Evolutionary conservation across 306 rosid genomes (phyloP).

Genomic region (Cucurbita moschata): DNA sequence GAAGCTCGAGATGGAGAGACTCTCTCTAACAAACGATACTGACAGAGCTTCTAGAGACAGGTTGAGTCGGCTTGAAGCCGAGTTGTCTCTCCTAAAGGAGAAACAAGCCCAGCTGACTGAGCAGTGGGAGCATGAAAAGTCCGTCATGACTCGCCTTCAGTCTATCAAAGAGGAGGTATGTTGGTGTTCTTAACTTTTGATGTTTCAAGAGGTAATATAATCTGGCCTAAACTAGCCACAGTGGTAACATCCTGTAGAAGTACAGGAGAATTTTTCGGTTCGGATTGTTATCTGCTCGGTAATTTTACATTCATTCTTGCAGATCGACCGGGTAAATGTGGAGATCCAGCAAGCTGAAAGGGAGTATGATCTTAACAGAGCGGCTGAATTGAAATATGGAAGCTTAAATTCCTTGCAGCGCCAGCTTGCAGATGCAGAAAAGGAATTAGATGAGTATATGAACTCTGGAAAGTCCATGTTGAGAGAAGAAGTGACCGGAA

Average conservation of each 20-base stretch:
- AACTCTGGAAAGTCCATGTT: conserved; percentile 92
- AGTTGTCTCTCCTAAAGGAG: conserved; percentile 73
- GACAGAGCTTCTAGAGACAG: conserved; percentile 87
- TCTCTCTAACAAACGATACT: conserved; percentile 78
- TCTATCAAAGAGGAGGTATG: conserved; percentile 92
- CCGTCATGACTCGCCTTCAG: conserved; percentile 89
- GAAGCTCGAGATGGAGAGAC: conserved; percentile 96
- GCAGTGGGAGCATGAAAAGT: conserved; percentile 97
- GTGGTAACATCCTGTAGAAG: not conserved
- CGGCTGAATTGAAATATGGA: conserved; percentile 95
- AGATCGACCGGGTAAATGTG: conserved; percentile 87
- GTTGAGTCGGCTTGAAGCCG: conserved; percentile 75
- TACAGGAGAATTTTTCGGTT: not conserved
- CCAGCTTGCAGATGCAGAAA: conserved; percentile 69
- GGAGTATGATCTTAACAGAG: conserved; percentile 93
- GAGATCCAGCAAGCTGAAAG: conserved; percentile 97
- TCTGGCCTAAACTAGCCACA: not conserved
- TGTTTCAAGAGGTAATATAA: not conserved
- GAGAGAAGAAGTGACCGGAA: conserved; percentile 86
- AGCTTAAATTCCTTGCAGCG: conserved; percentile 78
- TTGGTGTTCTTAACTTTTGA: not conserved
- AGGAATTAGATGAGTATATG: conserved; percentile 76
- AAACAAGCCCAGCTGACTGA: conserved; percentile 56
- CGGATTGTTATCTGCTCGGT: not conserved
- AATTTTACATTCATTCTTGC: conserved; percentile 13